A percentile compares a stretch with the other conserved stretches of the same genome.
phyloP scores from a whole-genome alignment of 495 filamentous ascomycete species.

The Daldinia bambusicola region DNA sequence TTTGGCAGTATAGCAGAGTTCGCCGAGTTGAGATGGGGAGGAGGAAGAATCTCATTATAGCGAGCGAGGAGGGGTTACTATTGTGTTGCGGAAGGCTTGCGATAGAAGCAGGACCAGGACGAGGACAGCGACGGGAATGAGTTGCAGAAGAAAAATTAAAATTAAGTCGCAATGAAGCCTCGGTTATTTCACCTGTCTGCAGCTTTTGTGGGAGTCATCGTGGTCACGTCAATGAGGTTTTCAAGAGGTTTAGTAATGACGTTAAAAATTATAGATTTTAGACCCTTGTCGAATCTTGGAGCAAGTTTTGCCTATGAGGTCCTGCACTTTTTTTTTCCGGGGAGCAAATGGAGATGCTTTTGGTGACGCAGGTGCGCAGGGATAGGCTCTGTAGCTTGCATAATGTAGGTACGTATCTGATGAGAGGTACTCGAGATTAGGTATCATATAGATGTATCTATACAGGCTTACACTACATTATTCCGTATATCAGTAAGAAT shows the following conservation, averaged over 20 bases:
- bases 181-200: conserved; percentile 25
- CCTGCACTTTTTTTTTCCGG: not conserved
- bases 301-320: conserved; percentile 8
- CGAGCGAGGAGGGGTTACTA: conserved; percentile 22
- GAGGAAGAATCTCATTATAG: conserved; percentile 90
- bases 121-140: not conserved
- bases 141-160: not conserved
- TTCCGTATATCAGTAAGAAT: no score
- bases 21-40: conserved; percentile 91
- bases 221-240: conserved; percentile 9
- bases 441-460: no score
- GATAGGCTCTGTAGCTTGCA: conserved; percentile 29
- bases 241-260: conserved; percentile 23
- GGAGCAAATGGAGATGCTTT: conserved; percentile 38
- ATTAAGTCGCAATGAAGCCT: conserved; percentile 13
- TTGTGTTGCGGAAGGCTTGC: conserved; percentile 9
- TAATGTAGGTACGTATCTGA: not conserved
- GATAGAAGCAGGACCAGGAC: not conserved
- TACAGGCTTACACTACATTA: no score
- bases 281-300: conserved; percentile 32
- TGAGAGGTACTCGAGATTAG: no score
- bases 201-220: conserved; percentile 23
- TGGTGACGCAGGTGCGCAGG: conserved; percentile 43
- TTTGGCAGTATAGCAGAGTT: conserved; percentile 93
- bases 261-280: conserved; percentile 35